Evolutionary conservation across 2,329 filamentous ascomycete species (phyloP), one percentile per base, ranked within the genome.

Genomic region (Botrytis fabae): DNA sequence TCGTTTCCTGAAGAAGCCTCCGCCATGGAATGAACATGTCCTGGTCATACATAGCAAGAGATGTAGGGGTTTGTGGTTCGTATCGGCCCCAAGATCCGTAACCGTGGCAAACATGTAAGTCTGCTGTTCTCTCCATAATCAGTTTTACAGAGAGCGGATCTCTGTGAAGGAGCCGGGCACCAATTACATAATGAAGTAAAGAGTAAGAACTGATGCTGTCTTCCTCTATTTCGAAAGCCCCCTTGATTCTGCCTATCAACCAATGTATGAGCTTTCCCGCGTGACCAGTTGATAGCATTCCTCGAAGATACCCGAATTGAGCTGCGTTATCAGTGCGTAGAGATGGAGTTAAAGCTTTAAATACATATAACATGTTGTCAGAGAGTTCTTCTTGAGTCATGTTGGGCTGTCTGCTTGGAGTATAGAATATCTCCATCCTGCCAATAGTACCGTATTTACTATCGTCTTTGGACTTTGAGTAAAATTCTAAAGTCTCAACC

Each of bases 41-140:
- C 8, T 48, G 42, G 46, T 71, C 69, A 20, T 63, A 51, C 44
- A 71, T 71, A 5, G 59, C 69, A 40, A 71, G 59, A 71, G 10
- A 12, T 28, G 46, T 71, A 12, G n/a, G 60, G 4, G 44, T 44
- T 4, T 71, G 35, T 25, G 46, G 32, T 6, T 68, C 0, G 28
- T 68, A 57, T 28, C 1, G 1, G 22, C 22, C 14, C 44, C 25
- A 63, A 14, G 42, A n/a, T 4, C 35, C 44, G 10, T 63, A 71
- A 32, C 59, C n/a, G 1, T 64, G 32, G 35, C 18, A 38, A 22
- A 32, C 18, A 20, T 71, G 59, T 46, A 71, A 51, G 35, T 64
- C n/a, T 6, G n/a, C 40, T 51, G 59, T 71, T 35, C 62, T 54
- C 18, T 54, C 69, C 69, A 71, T 22, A 10, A 64, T 35, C 35